Evolutionary conservation across 2,329 filamentous ascomycete genomes (phyloP), one percentile per base, ranked within the genome.

Genomic region (Dothistroma pini): DNA sequence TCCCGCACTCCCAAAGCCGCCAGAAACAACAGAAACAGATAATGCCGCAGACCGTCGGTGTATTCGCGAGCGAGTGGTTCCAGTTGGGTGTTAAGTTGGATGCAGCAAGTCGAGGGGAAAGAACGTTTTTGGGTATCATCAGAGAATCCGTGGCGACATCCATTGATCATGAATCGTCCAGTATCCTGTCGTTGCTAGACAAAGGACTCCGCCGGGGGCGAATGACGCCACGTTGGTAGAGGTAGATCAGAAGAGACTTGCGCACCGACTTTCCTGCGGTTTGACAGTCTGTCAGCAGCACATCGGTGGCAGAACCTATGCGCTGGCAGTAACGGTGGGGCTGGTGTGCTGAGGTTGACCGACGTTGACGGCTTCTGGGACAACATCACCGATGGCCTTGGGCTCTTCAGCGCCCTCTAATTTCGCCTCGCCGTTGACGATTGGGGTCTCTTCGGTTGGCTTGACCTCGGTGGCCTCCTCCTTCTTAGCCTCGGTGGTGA

Each of bases 281-380:
- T 19, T 48, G 54, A n/a, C 41, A 34, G 52, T 19, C 54, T 16
- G 54, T 56, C 54, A 48, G 54, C 25, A 56, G 38, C 25, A 47
- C 35, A 47, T 44, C 6, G 48, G 19, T 25, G 38, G 38, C 25
- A 25, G 4, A 54, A 61, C 58, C 66, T 72, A 75, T 65, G 72
- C 72, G 59, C 67, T 70, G 60, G 73, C 72, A 56, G 71, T 65
- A 55, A 74, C 72, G 54, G 68, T 60, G 11, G 71, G 67, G 50
- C 69, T 68, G 57, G 61, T 57, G 53, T 64, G 61, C 67, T 72
- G 66, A 53, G 69, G 65, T 58, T 71, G 67, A 56, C 70, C 69
- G 49, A 69, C 67, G 22, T 64, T 62, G 66, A 72, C 70, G 32
- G 69, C 66, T 16, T 69, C 70, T 22, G 68, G 68, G 31, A 68